Evolutionary conservation across 441 rosid species (phyloP), one percentile per base, ranked within the genome.

Genomic region (Populus hybrid): DNA sequence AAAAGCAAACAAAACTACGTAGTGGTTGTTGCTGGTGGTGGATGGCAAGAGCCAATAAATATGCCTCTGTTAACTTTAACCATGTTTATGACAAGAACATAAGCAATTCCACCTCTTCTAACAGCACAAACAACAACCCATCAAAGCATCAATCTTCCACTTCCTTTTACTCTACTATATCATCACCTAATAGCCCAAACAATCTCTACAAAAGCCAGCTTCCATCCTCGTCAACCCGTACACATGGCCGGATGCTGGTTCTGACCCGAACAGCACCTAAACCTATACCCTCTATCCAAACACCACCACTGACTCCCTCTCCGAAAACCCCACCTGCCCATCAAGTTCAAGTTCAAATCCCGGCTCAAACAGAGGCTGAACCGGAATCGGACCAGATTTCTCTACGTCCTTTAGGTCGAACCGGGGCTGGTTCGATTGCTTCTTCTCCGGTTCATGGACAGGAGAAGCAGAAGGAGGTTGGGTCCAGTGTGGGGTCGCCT

Each of bases 241-340:
- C 90, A 84, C 88, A 88, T 78, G 95, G 98, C 83, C 98, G 98
- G 68, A 94, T 94, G 93, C 92, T 92, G 64, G 91, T 94, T 80
- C 86, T 94, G 83, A 88, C 90, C 81, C 92, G 89, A 73, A 87
- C 93, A 42, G 36, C 92, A 3, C 84, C 90, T 1, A 90, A 87
- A 40, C 89, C 95, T 24, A 10, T 81, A 6, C 30, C 86, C 6
- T 40, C 70, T 20, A 1, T 70, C n/a, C 16, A 83, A 8, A 11
- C 77, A 78, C 1, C 85, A 21, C 18, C 83, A 9, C 16, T 30
- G n/a, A 59, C 82, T 10, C 77, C 80, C 12, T 70, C 81, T 57
- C 79, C 76, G 10, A 72, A 73, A 18, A 75, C 35, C 64, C 46
- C 65, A 16, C 23, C 72, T 26, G 36, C 73, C 72, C 72, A 59